These are phyloP conservation scores for Thyridium curvatum DNA, from an alignment of 2,329 filamentous ascomycete species.

Conservation along the genomic window DNA sequence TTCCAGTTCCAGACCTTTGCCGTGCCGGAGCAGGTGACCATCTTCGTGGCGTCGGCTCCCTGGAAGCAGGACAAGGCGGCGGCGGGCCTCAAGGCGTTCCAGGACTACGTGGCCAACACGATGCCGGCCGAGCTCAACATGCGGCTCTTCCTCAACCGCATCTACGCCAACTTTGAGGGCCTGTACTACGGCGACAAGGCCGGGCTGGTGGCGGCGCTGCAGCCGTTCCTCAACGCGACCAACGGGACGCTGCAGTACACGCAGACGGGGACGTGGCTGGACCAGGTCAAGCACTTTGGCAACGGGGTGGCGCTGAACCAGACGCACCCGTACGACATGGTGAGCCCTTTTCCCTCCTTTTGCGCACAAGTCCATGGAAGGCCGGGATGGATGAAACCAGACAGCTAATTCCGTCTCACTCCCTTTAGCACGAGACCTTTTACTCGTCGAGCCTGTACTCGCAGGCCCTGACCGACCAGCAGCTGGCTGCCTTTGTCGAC, in stretches of 20 bases:
- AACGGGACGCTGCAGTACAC: constrained; percentile 23
- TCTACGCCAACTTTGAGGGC: constrained; percentile 29
- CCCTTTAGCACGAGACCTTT: constrained; percentile 31
- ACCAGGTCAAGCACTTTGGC: constrained; percentile 24
- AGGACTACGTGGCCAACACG: constrained; percentile 18
- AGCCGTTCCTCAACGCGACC: constrained; percentile 24
- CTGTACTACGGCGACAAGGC: constrained; percentile 28
- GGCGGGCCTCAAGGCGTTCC: constrained; percentile 18
- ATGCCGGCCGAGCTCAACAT: constrained; percentile 35
- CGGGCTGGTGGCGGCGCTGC: constrained; percentile 21
- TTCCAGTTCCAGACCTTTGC: constrained; percentile 32
- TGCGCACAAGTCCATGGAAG: not conserved
- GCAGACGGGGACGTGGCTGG: constrained; percentile 21
- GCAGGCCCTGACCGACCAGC: constrained; percentile 18
- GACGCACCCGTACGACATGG: constrained; percentile 18
- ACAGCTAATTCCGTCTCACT: constrained; percentile 6
- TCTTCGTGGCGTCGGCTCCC: constrained; percentile 17
- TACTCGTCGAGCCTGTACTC: constrained; percentile 29
- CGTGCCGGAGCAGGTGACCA: constrained; percentile 23
- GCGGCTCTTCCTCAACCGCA: constrained; percentile 27
- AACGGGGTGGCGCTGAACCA: constrained; percentile 20
- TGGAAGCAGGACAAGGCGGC: constrained; percentile 16
- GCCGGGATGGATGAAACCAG: too few relatives aligned
- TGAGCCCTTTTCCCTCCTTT: constrained; percentile 1
- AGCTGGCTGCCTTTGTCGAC: constrained; percentile 3